These are phyloP conservation scores for Claviceps monticola DNA, from an alignment of 2,329 filamentous ascomycete genomes.

Conservation along the genomic window DNA sequence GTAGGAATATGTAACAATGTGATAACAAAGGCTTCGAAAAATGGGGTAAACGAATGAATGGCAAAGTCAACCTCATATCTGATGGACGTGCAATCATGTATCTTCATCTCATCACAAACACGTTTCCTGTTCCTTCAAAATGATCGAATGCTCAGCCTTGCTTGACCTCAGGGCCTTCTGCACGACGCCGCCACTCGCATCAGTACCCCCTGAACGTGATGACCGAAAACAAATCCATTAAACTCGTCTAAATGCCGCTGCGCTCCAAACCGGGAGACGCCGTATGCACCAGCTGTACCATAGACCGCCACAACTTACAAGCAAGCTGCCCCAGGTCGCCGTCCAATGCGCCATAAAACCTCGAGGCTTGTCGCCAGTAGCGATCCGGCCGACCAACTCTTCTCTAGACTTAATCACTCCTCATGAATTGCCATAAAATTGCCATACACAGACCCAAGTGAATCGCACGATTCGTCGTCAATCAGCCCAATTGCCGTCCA, in stretches of 20 bases:
- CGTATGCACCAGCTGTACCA: slow-evolving; percentile 7
- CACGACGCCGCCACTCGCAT: too few relatives aligned
- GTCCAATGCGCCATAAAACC: slow-evolving; percentile 3
- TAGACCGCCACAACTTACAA: not conserved
- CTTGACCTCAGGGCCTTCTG: too few relatives aligned
- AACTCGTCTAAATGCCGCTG: not conserved
- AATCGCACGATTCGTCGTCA: slow-evolving; percentile 14
- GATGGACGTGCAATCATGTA: too few relatives aligned
- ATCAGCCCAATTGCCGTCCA: slow-evolving; percentile 17
- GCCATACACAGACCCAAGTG: slow-evolving; percentile 6
- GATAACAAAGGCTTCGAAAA: too few relatives aligned
- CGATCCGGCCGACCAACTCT: slow-evolving; percentile 2
- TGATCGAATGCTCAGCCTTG: too few relatives aligned
- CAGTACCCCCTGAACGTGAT: too few relatives aligned
- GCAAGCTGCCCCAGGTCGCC: not conserved
- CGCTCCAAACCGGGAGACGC: slow-evolving; percentile 4
- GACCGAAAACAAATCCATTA: not conserved
- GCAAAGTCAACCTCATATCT: too few relatives aligned
- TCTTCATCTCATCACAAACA: too few relatives aligned
- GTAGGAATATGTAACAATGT: too few relatives aligned
- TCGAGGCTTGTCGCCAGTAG: slow-evolving; percentile 3
- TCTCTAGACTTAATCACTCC: not conserved
- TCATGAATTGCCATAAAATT: slow-evolving; percentile 5
- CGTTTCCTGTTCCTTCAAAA: too few relatives aligned
- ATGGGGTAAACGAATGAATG: too few relatives aligned